Evolutionary conservation across 2,329 filamentous ascomycete species (phyloP), one percentile per base, ranked within the genome.

Genomic region (Penicillium sp.): DNA sequence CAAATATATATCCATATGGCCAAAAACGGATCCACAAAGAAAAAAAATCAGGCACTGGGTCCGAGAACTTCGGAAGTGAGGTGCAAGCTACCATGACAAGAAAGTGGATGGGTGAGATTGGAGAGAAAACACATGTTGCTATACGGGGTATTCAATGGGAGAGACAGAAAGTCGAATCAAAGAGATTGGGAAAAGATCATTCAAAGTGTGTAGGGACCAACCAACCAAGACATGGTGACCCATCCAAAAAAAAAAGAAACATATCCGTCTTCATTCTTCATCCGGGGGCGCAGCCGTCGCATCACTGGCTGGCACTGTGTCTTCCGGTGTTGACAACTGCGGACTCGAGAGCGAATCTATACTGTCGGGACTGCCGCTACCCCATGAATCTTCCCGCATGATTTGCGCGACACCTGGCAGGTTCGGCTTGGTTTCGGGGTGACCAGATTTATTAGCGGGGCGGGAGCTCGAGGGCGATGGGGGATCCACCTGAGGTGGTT

Each of bases 91-190:
- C 38, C 39, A 41, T 49, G 15, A 47, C 52, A 42, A 53, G 21
- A 33, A 50, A 17, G 44, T 23, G 33, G 29, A 51, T 53, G 17
- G 19, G 21, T 13, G 13, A 19, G 35, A 53, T 19, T 19, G 25
- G 35, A 43, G 53, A 54, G 36, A 36, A 52, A 59, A 57, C 42
- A 60, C 39, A 58, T 39, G 49, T 63, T 67, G 65, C 66, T 68
- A 68, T 61, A 63, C 57, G 66, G 70, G 70, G 70, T 73, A 73
- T 72, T 69, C 70, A 64, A 62, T 61, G 53, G 58, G 59, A 61
- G 59, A 63, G 58, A 66, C 53, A 66, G 45, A 55, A 50, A 63
- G 60, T 64, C 57, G 55, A 64, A 60, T 61, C 64, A 67, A 62
- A 66, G 13, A 50, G 9, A n/a, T 29, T 61, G 56, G 17, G 55